Evolutionary conservation across 2,329 filamentous ascomycete genomes (phyloP).

Genomic region (Aspergillus jensenii): DNA sequence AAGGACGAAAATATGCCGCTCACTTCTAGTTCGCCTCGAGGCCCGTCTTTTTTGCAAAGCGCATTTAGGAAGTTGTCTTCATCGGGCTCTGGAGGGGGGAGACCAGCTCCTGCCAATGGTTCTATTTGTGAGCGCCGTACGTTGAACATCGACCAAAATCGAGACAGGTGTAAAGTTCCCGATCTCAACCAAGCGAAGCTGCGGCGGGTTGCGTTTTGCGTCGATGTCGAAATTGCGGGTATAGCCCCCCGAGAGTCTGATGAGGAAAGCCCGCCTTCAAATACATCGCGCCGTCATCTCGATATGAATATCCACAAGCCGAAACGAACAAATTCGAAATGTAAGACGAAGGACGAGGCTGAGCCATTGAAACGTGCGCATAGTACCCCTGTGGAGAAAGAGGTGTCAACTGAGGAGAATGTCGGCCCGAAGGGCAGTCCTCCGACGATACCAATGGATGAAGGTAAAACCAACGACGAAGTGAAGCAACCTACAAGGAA

Average conservation of each 20-base stretch:
- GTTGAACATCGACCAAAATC: conserved; percentile 78
- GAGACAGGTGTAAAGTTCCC: conserved; percentile 74
- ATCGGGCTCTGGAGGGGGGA: conserved; percentile 54
- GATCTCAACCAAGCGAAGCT: conserved; percentile 81
- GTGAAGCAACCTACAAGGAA: conserved; percentile 62
- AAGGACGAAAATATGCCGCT: conserved; percentile 33
- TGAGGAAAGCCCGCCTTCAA: conserved; percentile 43
- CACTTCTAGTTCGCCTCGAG: conserved; percentile 68
- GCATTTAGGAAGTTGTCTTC: conserved; percentile 82
- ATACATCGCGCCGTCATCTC: conserved; percentile 24
- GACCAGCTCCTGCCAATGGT: conserved; percentile 55
- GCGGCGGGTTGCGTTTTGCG: conserved; percentile 87
- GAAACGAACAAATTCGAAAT: conserved; percentile 52
- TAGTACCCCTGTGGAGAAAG: conserved; percentile 54
- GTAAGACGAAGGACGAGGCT: conserved; percentile 71
- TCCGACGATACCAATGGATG: conserved; percentile 22
- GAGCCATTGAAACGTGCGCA: conserved; percentile 70
- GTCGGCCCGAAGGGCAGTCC: conserved; percentile 8
- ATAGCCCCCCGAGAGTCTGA: conserved; percentile 74
- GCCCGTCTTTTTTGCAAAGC: conserved; percentile 72
- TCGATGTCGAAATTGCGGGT: conserved; percentile 94
- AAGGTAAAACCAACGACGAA: conserved; percentile 28
- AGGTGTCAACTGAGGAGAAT: conserved; percentile 45
- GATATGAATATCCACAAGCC: conserved; percentile 29
- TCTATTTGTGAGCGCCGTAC: conserved; percentile 76